Percentiles rank a stretch among this genome's conserved stretches.
phyloP scores from a whole-genome alignment of 352 stramenopile species.

The Phytopythium mirpurense region DNA sequence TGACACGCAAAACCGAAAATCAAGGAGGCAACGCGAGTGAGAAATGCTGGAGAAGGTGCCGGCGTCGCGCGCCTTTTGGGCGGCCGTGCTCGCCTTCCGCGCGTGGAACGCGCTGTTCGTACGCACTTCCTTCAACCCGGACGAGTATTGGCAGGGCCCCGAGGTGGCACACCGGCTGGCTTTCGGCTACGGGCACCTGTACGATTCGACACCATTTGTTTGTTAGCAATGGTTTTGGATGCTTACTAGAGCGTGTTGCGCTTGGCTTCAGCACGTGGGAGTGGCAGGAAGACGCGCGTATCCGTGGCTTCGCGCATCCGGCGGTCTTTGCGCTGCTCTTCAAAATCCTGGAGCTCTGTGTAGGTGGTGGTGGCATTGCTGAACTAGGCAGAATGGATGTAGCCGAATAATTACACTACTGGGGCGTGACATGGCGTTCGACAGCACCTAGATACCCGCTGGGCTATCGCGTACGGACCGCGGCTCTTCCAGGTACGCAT shows the following conservation, averaged over 20 bases:
- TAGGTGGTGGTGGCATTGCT: constrained; percentile 7
- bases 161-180: constrained; percentile 83
- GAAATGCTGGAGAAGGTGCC: constrained; percentile 29
- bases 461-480: constrained; percentile 74
- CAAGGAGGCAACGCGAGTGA: neutral
- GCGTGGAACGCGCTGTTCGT: constrained; percentile 82
- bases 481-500: constrained; percentile 54
- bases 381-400: neutral
- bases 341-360: constrained; percentile 60
- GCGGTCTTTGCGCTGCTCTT: constrained; percentile 75
- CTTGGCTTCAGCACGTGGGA: constrained; percentile 69
- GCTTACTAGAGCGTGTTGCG: constrained; percentile 2
- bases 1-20: neutral
- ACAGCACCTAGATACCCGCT: constrained; percentile 75
- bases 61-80: constrained; percentile 41
- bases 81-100: constrained; percentile 50
- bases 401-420: neutral
- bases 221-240: neutral
- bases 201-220: constrained; percentile 6
- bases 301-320: constrained; percentile 79
- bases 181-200: constrained; percentile 86
- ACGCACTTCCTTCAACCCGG: constrained; percentile 81
- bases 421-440: neutral
- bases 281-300: constrained; percentile 61
- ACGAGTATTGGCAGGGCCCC: constrained; percentile 88